These are phyloP conservation scores for Wickerhamomyces rabaulensis DNA, from an alignment of 805 yeast genomes.

Conservation along the genomic window DNA sequence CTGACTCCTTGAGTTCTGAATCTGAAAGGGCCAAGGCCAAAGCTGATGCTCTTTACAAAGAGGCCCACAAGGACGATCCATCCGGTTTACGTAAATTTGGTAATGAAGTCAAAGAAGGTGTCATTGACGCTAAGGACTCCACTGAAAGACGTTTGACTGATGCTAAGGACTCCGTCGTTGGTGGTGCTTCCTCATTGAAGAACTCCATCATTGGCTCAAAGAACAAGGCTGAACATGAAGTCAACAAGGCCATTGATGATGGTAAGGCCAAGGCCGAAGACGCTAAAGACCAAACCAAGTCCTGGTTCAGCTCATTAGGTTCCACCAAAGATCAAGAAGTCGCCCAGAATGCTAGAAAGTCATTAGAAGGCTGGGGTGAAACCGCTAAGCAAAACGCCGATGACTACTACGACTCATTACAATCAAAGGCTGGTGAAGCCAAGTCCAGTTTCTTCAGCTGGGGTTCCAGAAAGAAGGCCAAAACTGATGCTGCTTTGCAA, in stretches of 20 bases:
- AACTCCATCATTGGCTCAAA: conserved; percentile 5
- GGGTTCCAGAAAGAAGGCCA: conserved; percentile 11
- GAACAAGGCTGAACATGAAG: conserved; percentile 4
- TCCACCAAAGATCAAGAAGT: conserved; percentile 24
- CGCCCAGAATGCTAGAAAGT: conserved; percentile 27
- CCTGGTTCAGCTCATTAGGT: conserved; percentile 10
- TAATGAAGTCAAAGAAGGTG: conserved; percentile 7
- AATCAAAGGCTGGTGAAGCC: conserved; percentile 5
- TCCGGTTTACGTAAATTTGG: conserved; percentile 17
- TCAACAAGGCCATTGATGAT: conserved; percentile 4
- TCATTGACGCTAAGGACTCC: conserved; percentile 18
- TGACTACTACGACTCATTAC: conserved; percentile 21
- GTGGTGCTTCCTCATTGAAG: conserved; percentile 11
- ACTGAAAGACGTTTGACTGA: conserved; percentile 10
- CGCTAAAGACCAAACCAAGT: conserved; percentile 3
- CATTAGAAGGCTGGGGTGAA: conserved; percentile 44
- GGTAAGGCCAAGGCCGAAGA: conserved; percentile 7
- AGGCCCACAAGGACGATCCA: conserved; percentile 11
- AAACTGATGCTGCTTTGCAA: conserved; percentile 11
- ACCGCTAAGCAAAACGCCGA: conserved; percentile 29
- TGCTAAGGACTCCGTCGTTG: conserved; percentile 17
- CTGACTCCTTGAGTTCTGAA: conserved; percentile 7
- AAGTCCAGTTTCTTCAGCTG: conserved; percentile 14
- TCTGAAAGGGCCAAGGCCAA: conserved; percentile 15
- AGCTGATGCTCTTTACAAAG: conserved; percentile 14